Evolutionary conservation across 148 eudicot species (phyloP), one percentile per base, ranked within the genome.

Genomic region (Oxyria digyna): DNA sequence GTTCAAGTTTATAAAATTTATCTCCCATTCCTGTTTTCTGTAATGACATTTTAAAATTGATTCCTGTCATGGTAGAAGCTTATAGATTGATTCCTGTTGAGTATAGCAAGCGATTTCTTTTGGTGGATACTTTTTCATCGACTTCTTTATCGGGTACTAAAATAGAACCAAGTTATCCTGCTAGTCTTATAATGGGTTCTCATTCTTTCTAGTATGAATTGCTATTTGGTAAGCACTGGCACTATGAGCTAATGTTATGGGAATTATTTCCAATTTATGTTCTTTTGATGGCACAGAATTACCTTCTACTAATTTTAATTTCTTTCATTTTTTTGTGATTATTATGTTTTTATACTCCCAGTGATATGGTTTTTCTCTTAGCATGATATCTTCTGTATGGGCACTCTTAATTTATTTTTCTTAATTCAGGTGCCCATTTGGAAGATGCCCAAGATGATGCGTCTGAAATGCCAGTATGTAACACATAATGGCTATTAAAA

Each of bases 361-460:
- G 33, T 23, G 43, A 13, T 67, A 10, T 23, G 33, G 4, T 0
- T 17, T 67, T 35, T 37, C 24, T 38, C 13, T 12, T 18, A 32
- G 26, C 46, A 38, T 20, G 46, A 38, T 38, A 6, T 67, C 29
- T 32, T 67, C 8, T 57, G n/a, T 26, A 12, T 10, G 8, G 10
- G 40, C 71, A 68, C 14, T 64, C 11, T 9, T 63, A 21, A 24
- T 15, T 23, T 4, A 46, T 17, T 68, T 37, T 26, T 15, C 62
- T 73, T 70, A 27, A 59, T 77, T 80, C 86, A 95, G 99, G 96
- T 70, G 78, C 88, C 27, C 85, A 88, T 72, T 97, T 91, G 4
- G 97, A 95, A 81, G 99, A 95, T 80, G 85, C 99, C 73, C 97
- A 88, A 69, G 87, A 82, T 69, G 99, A 91, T 85, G 97, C 88